Evolutionary conservation across 208 protist species (phyloP), one percentile per base, ranked within the genome.

Genomic region (Leishmania mexicana): DNA sequence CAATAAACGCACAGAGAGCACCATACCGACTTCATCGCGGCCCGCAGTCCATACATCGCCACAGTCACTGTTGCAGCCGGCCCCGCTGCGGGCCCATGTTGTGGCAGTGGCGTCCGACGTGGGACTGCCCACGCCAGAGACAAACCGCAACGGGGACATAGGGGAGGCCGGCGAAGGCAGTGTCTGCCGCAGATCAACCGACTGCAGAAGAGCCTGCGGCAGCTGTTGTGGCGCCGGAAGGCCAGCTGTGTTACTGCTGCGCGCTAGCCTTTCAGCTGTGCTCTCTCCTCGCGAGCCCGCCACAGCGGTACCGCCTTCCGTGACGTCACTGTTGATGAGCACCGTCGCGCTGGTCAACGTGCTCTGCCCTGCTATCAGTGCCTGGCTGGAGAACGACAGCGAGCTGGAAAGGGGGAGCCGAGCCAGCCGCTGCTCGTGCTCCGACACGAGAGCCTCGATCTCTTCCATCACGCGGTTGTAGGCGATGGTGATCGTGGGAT

Each of bases 1-100:
- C 24, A 78, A 42, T 15, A 90, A 81, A 13, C 87, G 87, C 19
- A 92, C 75, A 3, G 81, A 80, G 11, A 90, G 75, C 71, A 85
- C 45, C 68, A 92, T 31, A 8, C 86, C 89, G 17, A 92, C 67
- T 82, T 92, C 89, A 10, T 85, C 85, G 0, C 28, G 73, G 15
- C 81, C 75, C 8, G 79, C 62, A 5, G 17, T 68, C 53, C 71
- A 80, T 3, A 68, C 77, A 68, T 81, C 75, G 0, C 53, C 65
- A 42, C 65, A 40, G 35, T 68, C 53, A 49, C 49, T 28, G 75
- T 28, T 72, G 68, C 8, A 31, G 62, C 62, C 73, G 64, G 8
- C 45, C n/a, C 53, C 45, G 74, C 73, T 73, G 28, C 38, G 38
- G 31, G 45, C 58, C 71, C 71, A 76, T 15, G 79, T 64, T 42